Base-by-base conservation (phyloP, 192 early-diverging fungal genomes). In the Entomortierella chlamydospora region DNA sequence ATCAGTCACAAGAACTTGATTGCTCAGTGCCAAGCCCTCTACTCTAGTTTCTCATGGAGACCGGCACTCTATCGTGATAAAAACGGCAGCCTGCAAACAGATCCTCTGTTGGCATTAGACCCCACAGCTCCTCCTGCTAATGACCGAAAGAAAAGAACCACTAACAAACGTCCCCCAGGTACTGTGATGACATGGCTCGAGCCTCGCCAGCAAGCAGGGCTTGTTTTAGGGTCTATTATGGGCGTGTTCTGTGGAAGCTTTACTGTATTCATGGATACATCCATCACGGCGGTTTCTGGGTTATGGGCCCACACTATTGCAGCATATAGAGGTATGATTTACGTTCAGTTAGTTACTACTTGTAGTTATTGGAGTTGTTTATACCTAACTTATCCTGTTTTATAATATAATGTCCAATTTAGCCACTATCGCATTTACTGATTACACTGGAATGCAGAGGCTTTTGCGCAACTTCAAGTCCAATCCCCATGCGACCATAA, bases 201-300 rank as follows among this genome's bases (percentile, higher is more conserved):
- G 64, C 91, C 93, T 15, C 83, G 94, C 3, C 92, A 94, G 65
- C 92, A 94, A 62, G 73, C 91, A 42, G 94, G 94, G 9, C 79
- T 95, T 30, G 73, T 91, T 18, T 72, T 88, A 25, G 86, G 90
- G 17, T 73, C 83, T 22, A 82, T 95, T n/a, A 82, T 86, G 72
- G 87, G 88, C 8, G 86, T 90, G 37, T 93, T 82, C 80, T 82
- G 82, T 23, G 94, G 94, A 4, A 88, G 88, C 70, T 86, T 87
- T 52, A 86, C 87, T 9, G 70, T 94, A 1, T 90, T 89, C 64
- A 73, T 90, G 39, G 87, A 86, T 70, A 87, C 85, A 30, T 61
- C 70, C 0, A 84, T 90, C 43, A 82, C 89, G 64, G 87, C 87
- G 22, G 62, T 85, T 5, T 87, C 91, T n/a, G 89, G 90, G 9